phyloP scores from a whole-genome alignment of 1,139 yeast species.

The Zygosaccharomyces pseudobailii region DNA sequence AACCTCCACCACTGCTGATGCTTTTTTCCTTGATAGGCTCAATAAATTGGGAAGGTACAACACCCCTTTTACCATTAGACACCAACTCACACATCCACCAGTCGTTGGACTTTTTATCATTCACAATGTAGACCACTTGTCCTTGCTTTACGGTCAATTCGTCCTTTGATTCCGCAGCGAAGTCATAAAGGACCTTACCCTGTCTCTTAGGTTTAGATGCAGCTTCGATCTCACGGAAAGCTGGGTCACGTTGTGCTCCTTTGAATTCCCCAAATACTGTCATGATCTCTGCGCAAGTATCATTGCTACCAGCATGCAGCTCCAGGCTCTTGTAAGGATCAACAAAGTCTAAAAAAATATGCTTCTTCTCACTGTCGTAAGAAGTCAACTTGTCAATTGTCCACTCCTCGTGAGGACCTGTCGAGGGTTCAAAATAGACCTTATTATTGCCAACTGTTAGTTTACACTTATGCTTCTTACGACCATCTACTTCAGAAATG shows the following conservation, averaged over 20 bases:
- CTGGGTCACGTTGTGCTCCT: slow-evolving; percentile 75
- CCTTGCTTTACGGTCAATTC: slow-evolving; percentile 77
- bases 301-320: slow-evolving; percentile 83
- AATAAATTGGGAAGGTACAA: slow-evolving; percentile 82
- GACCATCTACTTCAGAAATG: slow-evolving; percentile 87
- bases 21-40: slow-evolving; percentile 45
- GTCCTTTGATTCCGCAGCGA: slow-evolving; percentile 83
- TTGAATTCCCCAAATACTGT: slow-evolving; percentile 77
- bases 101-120: slow-evolving; percentile 75
- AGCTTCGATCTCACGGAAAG: slow-evolving; percentile 73
- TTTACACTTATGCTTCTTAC: slow-evolving; percentile 69
- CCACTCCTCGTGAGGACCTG: slow-evolving; percentile 64
- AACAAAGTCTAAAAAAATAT: slow-evolving; percentile 80
- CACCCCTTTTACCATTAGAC: slow-evolving; percentile 71
- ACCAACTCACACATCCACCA: slow-evolving; percentile 94
- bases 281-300: slow-evolving; percentile 78
- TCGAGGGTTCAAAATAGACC: slow-evolving; percentile 51
- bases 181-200: slow-evolving; percentile 74
- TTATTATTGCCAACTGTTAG: slow-evolving; percentile 55
- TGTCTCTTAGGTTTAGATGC: slow-evolving; percentile 69
- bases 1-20: slow-evolving; percentile 23
- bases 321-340: slow-evolving; percentile 79
- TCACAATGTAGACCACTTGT: slow-evolving; percentile 72
- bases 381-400: slow-evolving; percentile 61
- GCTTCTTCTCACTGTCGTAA: slow-evolving; percentile 86